phyloP scores from a whole-genome alignment of 164 flowering plant genomes.

The Tinospora cordifolia region DNA sequence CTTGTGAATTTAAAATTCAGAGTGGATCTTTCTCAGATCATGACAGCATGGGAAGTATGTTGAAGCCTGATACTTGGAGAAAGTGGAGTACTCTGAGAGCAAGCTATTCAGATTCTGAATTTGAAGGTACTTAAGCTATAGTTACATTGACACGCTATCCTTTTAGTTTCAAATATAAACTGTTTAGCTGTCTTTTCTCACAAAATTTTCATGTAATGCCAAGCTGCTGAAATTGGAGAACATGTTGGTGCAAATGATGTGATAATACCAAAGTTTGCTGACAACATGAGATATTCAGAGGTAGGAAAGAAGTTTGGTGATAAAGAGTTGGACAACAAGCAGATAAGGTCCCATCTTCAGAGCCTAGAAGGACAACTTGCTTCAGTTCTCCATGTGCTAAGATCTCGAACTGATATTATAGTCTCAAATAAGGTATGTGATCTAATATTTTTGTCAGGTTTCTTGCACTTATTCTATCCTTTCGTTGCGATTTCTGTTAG shows the following conservation, averaged over 20 bases:
- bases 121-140: conserved; percentile 44
- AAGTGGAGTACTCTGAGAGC: conserved; percentile 49
- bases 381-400: conserved; percentile 46
- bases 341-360: conserved; percentile 46
- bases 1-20: conserved; percentile 10
- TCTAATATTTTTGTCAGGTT: conserved; percentile 2
- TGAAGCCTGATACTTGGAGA: conserved; percentile 48
- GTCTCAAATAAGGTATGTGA: conserved; percentile 25
- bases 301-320: conserved; percentile 14
- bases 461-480: not conserved
- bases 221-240: conserved; percentile 52
- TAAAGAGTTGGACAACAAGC: conserved; percentile 18
- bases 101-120: conserved; percentile 32
- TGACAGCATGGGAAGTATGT: conserved; percentile 20
- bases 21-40: conserved; percentile 12
- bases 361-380: conserved; percentile 61
- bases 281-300: conserved; percentile 10
- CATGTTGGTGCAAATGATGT: conserved; percentile 17
- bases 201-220: conserved; percentile 2
- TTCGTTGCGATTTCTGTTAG: not conserved
- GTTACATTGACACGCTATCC: not conserved
- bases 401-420: conserved; percentile 25
- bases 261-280: conserved; percentile 16
- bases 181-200: not conserved
- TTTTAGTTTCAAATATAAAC: conserved; percentile 1